Percentiles rank a stretch among this genome's conserved stretches.
Conservation (phyloP, 1,284 basidiomycete genomes). For the Leccinum griseonigrum region DNA sequence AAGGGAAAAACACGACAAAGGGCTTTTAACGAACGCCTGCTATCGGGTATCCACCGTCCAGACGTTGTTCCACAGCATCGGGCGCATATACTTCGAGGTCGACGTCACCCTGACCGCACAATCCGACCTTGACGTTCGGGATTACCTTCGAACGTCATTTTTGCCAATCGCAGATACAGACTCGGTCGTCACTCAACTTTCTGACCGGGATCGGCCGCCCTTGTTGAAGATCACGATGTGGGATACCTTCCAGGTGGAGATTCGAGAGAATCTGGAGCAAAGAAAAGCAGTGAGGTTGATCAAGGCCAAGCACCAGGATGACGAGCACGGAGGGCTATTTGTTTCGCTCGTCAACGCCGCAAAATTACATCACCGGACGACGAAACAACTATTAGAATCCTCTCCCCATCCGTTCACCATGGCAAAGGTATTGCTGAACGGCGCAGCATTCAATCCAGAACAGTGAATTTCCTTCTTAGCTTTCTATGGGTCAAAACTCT, state of each 20-base stretch:
- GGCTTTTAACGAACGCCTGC: neutral
- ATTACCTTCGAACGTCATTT: constrained; percentile 1
- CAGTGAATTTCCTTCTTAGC: neutral
- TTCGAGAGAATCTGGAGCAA: neutral
- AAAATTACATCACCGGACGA: neutral
- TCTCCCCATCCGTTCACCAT: neutral
- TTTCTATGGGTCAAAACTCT: neutral
- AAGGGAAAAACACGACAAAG: neutral
- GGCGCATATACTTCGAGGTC: constrained; percentile 7
- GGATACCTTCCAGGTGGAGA: neutral
- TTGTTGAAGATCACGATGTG: constrained; percentile 10
- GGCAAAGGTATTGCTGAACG: neutral
- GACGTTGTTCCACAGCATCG: neutral
- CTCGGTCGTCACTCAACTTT: neutral
- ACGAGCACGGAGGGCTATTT: neutral
- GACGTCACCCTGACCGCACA: neutral
- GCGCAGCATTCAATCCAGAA: neutral
- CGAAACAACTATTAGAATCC: neutral
- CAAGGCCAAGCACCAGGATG: neutral
- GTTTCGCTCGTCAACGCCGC: neutral
- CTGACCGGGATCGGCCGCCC: neutral
- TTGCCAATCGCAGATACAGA: neutral
- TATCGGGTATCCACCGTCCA: neutral
- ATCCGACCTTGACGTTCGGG: neutral
- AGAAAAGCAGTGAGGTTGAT: neutral